Base-by-base conservation (phyloP, 2,329 filamentous ascomycete genomes). In the Fusarium sulawesiense region DNA sequence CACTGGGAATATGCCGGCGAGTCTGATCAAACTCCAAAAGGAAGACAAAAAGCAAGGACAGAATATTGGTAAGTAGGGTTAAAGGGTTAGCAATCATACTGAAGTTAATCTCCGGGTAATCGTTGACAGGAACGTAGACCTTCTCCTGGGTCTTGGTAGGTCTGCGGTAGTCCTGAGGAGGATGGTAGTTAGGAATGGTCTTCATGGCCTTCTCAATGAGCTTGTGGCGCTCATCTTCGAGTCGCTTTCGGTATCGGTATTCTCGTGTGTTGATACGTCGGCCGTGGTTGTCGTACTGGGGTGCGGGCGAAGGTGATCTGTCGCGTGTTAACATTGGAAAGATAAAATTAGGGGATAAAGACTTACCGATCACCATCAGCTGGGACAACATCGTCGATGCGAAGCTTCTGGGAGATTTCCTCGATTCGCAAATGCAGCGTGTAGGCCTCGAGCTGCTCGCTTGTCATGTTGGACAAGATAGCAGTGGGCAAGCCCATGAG, bases 71-170 rank as follows among this genome's bases (percentile, higher is more conserved):
- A 83, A 84, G 92, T 91, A 92, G 90, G 86, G 90, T 92, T 91
- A 91, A 73, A 94, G 93, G 94, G 93, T 97, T 97, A 97, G 94
- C 91, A 94, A 96, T 95, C 95, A 95, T 98, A 99, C 96, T 99
- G 93, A 99, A 99, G 92, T 99, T 99, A 91, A 99, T 98, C 84
- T 99, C 96, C 88, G 96, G 96, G 83, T 99, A 99, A 84, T 99
- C 96, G 89, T 99, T 99, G 86, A 99, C 96, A 81, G 96, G 96
- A 82, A 99, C 96, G 82, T 99, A 99, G 92, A 99, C 97, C 88
- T 99, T 99, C 88, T 99, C 96, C 85, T 99, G 96, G 80, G 96
- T 99, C 92, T 99, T 99, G 81, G 95, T 98, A 69, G 96, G 96
- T 78, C 96, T 93, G 82, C 96, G 93, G 83, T 99, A 99, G 82